Conservation (phyloP, 495 filamentous ascomycete species). For the Aspergillus carlsbadensis region DNA sequence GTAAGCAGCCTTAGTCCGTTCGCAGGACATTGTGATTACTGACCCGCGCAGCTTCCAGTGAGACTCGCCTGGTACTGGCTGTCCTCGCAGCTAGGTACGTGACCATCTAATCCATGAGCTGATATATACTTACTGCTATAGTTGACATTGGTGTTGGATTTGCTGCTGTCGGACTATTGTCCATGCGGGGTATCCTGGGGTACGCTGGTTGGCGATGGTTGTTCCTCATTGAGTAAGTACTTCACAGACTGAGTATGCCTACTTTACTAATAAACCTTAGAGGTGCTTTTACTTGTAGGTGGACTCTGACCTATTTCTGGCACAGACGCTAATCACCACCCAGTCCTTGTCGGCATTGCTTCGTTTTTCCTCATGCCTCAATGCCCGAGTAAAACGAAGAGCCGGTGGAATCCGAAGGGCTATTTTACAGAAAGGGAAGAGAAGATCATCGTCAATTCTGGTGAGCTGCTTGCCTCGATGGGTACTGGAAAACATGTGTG, state of each 20-base stretch:
- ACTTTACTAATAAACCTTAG: neutral
- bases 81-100: neutral
- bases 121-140: neutral
- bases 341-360: conserved; percentile 60
- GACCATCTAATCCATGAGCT: neutral
- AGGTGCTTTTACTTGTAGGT: no score
- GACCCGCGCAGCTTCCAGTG: neutral
- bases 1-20: neutral
- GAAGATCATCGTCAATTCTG: conserved; percentile 65
- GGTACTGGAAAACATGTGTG: no score
- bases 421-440: conserved; percentile 55
- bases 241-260: no score
- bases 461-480: neutral
- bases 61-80: neutral
- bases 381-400: conserved; percentile 67
- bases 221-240: neutral
- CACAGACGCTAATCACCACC: no score
- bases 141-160: conserved; percentile 1
- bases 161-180: neutral
- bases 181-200: neutral
- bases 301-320: no score
- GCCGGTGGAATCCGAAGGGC: conserved; percentile 66
- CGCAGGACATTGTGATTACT: neutral
- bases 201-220: neutral
- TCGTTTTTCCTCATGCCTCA: conserved; percentile 68